phyloP scores from a whole-genome alignment of 2,329 filamentous ascomycete species.

The Colletotrichum sp. region DNA sequence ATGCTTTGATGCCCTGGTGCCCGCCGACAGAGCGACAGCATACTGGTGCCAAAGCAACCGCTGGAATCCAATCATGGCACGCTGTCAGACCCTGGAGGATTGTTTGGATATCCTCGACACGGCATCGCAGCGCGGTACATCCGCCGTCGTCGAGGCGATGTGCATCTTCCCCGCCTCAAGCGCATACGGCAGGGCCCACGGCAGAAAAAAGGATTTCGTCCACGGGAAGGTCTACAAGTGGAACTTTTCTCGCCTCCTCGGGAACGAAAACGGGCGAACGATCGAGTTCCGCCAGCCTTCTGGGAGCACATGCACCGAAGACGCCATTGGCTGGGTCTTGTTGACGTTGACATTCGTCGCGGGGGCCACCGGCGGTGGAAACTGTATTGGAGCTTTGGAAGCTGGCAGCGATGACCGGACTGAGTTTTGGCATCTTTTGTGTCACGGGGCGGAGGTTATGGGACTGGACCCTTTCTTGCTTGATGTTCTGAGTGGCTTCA shows the following conservation, averaged over 20 bases:
- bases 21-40: slow-evolving; percentile 23
- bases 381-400: background rate
- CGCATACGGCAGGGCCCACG: slow-evolving; percentile 32
- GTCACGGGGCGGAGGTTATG: slow-evolving; percentile 4
- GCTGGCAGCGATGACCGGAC: background rate
- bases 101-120: slow-evolving; percentile 29
- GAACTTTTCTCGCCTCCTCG: slow-evolving; percentile 36
- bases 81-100: slow-evolving; percentile 14
- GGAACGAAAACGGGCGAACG: slow-evolving; percentile 22
- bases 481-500: background rate
- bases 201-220: slow-evolving; percentile 35
- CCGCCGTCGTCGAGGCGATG: slow-evolving; percentile 31
- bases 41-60: slow-evolving; percentile 43
- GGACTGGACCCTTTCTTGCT: slow-evolving; percentile 13
- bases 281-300: slow-evolving; percentile 43
- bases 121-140: slow-evolving; percentile 4
- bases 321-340: slow-evolving; percentile 34
- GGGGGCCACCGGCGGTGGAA: slow-evolving; percentile 25
- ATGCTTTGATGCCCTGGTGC: slow-evolving; percentile 34
- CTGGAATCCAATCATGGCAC: slow-evolving; percentile 26
- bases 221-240: slow-evolving; percentile 45
- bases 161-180: slow-evolving; percentile 34
- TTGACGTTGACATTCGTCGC: slow-evolving; percentile 37
- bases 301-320: slow-evolving; percentile 31
- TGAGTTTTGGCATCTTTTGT: slow-evolving; percentile 17